Percentiles rank a stretch among this genome's conserved stretches.
Conservation (phyloP, 2,329 filamentous ascomycete species). For the Ilyonectria destructans region DNA sequence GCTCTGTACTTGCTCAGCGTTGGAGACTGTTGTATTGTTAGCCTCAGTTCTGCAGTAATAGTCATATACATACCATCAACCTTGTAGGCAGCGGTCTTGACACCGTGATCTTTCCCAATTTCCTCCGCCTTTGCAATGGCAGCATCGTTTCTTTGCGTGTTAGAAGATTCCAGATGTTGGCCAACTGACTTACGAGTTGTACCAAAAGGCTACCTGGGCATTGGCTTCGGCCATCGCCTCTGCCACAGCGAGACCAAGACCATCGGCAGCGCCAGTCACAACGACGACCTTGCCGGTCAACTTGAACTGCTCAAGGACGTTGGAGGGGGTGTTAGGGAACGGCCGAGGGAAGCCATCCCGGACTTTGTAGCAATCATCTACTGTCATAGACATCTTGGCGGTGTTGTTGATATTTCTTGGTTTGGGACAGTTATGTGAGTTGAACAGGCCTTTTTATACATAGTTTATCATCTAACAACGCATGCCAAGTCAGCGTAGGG, state of each 20-base stretch:
- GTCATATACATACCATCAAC: constrained; percentile 55
- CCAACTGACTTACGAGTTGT: constrained; percentile 48
- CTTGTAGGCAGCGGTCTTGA: constrained; percentile 61
- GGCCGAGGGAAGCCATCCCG: constrained; percentile 47
- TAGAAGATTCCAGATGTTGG: background rate
- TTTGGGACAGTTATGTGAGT: background rate
- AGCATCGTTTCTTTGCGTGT: constrained; percentile 47
- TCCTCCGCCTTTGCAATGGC: constrained; percentile 56
- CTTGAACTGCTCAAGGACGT: constrained; percentile 63
- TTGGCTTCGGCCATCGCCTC: constrained; percentile 64
- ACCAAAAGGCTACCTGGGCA: constrained; percentile 57
- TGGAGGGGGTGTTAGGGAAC: constrained; percentile 49
- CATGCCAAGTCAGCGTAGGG: constrained; percentile 7
- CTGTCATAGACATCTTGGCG: constrained; percentile 49
- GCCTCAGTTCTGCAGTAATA: background rate
- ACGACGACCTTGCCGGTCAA: constrained; percentile 60
- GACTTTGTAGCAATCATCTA: constrained; percentile 41
- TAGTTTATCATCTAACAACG: background rate
- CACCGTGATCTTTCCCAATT: constrained; percentile 52
- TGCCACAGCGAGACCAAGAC: constrained; percentile 61
- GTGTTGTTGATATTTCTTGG: background rate
- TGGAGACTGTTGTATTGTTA: constrained; percentile 56
- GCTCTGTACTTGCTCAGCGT: constrained; percentile 50
- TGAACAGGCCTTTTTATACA: constrained; percentile 12
- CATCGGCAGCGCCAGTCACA: constrained; percentile 64